Evolutionary conservation across 176 grass and related monocot genomes (phyloP).

Genomic region (Avena eriantha): DNA sequence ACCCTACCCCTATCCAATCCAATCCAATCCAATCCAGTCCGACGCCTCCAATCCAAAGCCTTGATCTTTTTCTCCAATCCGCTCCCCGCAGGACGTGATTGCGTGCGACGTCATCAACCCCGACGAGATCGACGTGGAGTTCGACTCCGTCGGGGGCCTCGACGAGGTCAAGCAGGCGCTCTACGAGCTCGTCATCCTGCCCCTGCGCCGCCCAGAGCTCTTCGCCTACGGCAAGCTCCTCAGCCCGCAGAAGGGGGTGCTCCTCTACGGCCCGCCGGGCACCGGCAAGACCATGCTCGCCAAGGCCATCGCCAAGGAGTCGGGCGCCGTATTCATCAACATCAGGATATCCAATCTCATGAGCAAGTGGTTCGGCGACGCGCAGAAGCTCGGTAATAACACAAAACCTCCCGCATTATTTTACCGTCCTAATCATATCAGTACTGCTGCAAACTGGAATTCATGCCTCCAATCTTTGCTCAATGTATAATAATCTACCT

Average conservation of each 20-base stretch:
- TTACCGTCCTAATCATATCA: too few species aligned
- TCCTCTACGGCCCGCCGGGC: constrained; percentile 87
- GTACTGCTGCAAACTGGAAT: background rate
- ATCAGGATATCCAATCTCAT: constrained; percentile 96
- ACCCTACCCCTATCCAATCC: background rate
- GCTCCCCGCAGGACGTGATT: constrained; percentile 71
- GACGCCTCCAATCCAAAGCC: background rate
- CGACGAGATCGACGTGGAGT: constrained; percentile 85
- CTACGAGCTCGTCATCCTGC: constrained; percentile 92
- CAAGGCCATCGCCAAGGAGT: constrained; percentile 94
- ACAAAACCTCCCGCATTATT: background rate
- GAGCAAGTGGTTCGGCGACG: constrained; percentile 99
- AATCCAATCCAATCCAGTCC: background rate
- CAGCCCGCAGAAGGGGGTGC: constrained; percentile 92
- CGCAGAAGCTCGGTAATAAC: constrained; percentile 87
- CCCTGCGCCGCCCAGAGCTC: constrained; percentile 79
- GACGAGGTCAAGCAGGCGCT: constrained; percentile 86
- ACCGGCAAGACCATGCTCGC: constrained; percentile 99
- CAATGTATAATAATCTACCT: background rate
- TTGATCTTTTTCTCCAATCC: background rate
- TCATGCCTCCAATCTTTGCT: background rate
- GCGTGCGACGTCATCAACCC: constrained; percentile 99
- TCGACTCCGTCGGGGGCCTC: constrained; percentile 82
- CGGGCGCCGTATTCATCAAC: constrained; percentile 94
- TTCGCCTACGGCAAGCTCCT: constrained; percentile 87